Percentiles rank a stretch among this genome's conserved stretches.
phyloP scores from a whole-genome alignment of 2,329 filamentous ascomycete species.

The Exserohilum rostratum region DNA sequence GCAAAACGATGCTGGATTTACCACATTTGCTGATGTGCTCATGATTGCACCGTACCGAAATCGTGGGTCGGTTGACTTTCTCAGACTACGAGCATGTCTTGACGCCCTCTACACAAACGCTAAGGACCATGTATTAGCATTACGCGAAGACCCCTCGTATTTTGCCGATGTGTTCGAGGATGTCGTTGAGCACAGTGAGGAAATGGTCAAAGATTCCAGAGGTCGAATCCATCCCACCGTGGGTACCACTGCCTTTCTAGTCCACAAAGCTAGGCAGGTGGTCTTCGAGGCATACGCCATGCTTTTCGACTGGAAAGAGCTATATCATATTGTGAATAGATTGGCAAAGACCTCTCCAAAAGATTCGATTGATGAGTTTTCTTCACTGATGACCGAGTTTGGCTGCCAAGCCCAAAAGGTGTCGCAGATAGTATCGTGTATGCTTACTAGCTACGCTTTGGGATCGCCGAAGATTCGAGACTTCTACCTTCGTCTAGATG shows the following conservation, averaged over 20 bases:
- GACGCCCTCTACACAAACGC: neutral
- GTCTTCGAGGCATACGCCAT: neutral
- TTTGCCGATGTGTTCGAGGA: conserved; percentile 9
- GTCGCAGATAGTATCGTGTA: neutral
- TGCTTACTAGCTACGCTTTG: neutral
- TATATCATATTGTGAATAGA: neutral
- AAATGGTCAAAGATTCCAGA: neutral
- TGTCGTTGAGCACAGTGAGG: neutral
- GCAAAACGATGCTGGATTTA: neutral
- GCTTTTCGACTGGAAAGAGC: neutral
- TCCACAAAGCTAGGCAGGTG: neutral
- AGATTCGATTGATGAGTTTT: neutral
- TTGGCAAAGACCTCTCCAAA: neutral
- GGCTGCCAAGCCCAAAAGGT: neutral
- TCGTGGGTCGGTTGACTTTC: neutral
- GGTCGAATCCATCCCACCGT: neutral
- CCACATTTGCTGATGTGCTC: neutral
- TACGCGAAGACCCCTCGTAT: conserved; percentile 14
- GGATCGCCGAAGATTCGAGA: neutral
- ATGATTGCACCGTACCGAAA: neutral
- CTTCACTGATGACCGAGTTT: neutral
- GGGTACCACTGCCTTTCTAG: neutral
- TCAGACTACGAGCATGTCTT: neutral
- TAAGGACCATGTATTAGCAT: conserved; percentile 8
- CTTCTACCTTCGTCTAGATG: neutral